Evolutionary conservation across 2,329 filamentous ascomycete species (phyloP), one percentile per base, ranked within the genome.

Genomic region (Pseudogymnoascus sp.): DNA sequence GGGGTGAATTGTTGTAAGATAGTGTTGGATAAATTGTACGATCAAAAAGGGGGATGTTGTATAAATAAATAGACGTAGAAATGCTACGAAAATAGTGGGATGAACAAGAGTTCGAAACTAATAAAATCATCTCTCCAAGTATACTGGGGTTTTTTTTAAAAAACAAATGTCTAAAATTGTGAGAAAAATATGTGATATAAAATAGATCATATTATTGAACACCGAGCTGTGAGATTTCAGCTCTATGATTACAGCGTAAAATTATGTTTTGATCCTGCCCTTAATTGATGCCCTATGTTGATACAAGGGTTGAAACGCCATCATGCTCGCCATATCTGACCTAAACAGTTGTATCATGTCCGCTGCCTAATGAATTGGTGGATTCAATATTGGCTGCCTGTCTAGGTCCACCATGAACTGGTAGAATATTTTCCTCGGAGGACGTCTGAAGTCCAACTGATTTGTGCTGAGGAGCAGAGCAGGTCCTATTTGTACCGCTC

Each of bases 371-470:
- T 36, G 35, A 36, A 36, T 36, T 36, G 35, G 35, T 36, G 11
- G 35, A 36, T 36, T n/a, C 11, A 36, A 36, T 36, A 36, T 36
- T 36, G 12, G 35, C 14, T 36, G 11, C 35, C 11, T n/a, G 35
- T n/a, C 35, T n/a, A 36, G 12, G 35, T n/a, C 35, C 35, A 36
- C 35, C 35, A 11, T 57, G 35, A 20, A 57, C 28, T n/a, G 60
- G 54, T 36, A 63, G 16, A 12, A 61, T 63, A 39, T 63, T 59
- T 43, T 61, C 60, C 25, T 58, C 57, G 2, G 60, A 61, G 12
- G 41, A 50, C 9, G 58, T 60, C 7, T 20, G 11, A 16, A 47
- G 35, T 1, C 14, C 36, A 14, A 58, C 35, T 6, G 18, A 37
- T 18, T 22, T 36, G 35, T n/a, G 35, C 35, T 36, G 35, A 36